Evolutionary conservation across 129 eudicot genomes (phyloP), one percentile per base, ranked within the genome.

Genomic region (Arctium lappa): DNA sequence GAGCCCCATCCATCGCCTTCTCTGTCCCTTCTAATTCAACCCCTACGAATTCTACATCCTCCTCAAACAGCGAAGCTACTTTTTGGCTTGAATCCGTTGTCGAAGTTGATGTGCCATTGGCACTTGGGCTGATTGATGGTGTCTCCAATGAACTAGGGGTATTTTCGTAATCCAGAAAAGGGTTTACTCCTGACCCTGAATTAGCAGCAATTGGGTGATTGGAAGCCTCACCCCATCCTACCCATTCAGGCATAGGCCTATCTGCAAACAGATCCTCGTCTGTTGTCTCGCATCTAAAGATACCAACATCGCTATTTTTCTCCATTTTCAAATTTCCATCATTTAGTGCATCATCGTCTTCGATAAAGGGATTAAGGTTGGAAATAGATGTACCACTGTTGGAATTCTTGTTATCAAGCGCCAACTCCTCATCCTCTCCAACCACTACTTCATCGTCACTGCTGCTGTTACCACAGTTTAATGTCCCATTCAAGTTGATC

Each of bases 1-100:
- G 85, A 68, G 98, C 97, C 69, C 87, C 89, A 29, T 92, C 92
- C 97, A 95, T 95, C 30, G 93, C 97, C 85, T 92, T 95, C 81
- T 95, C 97, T 0, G 97, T 85, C 22, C 99, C 97, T 46, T 92
- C 97, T 50, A 84, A 69, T 76, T 92, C 98, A 80, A 90, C 97
- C 73, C 98, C 98, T 18, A 92, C 94, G 79, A 91, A 92, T 85
- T 95, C 98, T 72, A 94, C 97, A 71, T 92, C 98, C 76, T 94
- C 97, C 82, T 95, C 97, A 74, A 92, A 92, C 91, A 92, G 82
- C 63, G 93, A 90, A 36, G 92, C 90, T n/a, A 63, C 92, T 36
- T 76, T 89, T 79, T 86, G 85, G 73, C 75, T 83, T 1, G 87
- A 79, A 31, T 39, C 39, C 18, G 27, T 22, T 22, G 27, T 22